These are phyloP conservation scores for Paraphaeosphaeria sporulosa DNA, from an alignment of 2,329 filamentous ascomycete species.

Conservation along the genomic window DNA sequence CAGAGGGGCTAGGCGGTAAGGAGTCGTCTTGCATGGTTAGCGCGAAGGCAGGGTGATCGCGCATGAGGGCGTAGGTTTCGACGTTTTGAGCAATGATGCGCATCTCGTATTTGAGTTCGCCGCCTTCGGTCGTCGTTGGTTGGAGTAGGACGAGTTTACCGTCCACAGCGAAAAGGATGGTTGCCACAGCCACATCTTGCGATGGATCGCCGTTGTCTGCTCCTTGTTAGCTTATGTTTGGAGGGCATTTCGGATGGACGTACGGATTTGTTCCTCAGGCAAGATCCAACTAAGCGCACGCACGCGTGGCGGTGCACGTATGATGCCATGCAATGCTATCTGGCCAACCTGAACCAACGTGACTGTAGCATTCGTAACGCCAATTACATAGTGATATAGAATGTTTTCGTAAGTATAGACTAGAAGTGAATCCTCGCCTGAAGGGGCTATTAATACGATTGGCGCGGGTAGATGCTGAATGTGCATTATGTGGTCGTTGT, in stretches of 20 bases:
- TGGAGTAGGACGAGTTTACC: constrained; percentile 93
- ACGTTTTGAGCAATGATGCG: constrained; percentile 94
- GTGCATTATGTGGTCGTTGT: constrained; percentile 76
- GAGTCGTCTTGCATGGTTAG: constrained; percentile 58
- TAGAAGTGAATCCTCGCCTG: constrained; percentile 91
- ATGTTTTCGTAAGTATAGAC: constrained; percentile 98
- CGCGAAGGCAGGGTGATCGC: constrained; percentile 72
- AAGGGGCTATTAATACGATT: constrained; percentile 87
- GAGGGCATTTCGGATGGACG: constrained; percentile 32
- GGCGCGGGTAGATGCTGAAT: constrained; percentile 80
- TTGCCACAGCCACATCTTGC: constrained; percentile 91
- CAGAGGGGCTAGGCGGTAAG: constrained; percentile 58
- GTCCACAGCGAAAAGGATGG: constrained; percentile 94
- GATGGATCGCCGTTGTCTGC: constrained; percentile 86
- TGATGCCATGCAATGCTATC: constrained; percentile 96
- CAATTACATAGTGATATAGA: constrained; percentile 92
- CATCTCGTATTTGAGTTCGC: constrained; percentile 97
- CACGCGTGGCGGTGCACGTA: constrained; percentile 89
- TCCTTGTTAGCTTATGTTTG: constrained; percentile 24
- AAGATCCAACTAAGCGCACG: constrained; percentile 95
- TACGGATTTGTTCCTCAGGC: constrained; percentile 84
- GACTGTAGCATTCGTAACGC: constrained; percentile 72
- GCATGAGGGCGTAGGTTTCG: constrained; percentile 92
- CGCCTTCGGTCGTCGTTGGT: constrained; percentile 81
- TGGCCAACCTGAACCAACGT: constrained; percentile 93